Percentiles rank a stretch among this genome's conserved stretches.
Conservation (phyloP, 2,329 filamentous ascomycete species). For the Claviceps lovelessii region DNA sequence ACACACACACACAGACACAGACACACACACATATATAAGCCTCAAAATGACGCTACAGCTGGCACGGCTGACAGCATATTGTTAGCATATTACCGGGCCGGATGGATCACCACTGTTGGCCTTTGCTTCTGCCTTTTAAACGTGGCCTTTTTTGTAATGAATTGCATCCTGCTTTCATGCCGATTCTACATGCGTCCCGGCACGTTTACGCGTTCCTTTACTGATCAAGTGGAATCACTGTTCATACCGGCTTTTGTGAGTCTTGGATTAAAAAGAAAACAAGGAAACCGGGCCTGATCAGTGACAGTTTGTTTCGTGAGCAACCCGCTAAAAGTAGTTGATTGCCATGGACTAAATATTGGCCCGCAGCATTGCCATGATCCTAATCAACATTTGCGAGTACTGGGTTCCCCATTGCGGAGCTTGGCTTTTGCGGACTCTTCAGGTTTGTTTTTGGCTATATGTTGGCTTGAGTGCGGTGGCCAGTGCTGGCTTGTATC, state of each 20-base stretch:
- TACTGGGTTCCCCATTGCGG: constrained; percentile 53
- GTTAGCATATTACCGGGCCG: constrained; percentile 16
- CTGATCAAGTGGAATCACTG: constrained; percentile 63
- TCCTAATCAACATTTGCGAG: constrained; percentile 64
- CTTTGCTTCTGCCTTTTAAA: constrained; percentile 49
- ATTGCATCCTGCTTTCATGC: constrained; percentile 48
- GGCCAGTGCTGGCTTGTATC: constrained; percentile 57
- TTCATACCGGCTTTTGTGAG: constrained; percentile 55
- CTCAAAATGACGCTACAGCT: not conserved
- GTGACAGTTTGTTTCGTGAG: constrained; percentile 29
- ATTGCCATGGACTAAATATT: not conserved
- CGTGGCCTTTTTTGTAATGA: constrained; percentile 45
- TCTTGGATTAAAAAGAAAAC: not conserved
- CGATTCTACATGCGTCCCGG: constrained; percentile 58
- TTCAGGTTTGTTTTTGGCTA: constrained; percentile 61
- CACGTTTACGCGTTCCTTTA: constrained; percentile 56
- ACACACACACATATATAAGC: no score
- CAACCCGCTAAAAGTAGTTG: not conserved
- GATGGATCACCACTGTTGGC: constrained; percentile 45
- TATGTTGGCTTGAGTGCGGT: constrained; percentile 54
- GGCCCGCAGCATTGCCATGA: constrained; percentile 41
- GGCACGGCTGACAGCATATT: not conserved
- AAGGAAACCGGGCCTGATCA: not conserved
- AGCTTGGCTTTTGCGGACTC: constrained; percentile 43
- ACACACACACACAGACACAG: no score